Base-by-base conservation (phyloP, 169 alveolate species). In the Cryptosporidium sp. region DNA sequence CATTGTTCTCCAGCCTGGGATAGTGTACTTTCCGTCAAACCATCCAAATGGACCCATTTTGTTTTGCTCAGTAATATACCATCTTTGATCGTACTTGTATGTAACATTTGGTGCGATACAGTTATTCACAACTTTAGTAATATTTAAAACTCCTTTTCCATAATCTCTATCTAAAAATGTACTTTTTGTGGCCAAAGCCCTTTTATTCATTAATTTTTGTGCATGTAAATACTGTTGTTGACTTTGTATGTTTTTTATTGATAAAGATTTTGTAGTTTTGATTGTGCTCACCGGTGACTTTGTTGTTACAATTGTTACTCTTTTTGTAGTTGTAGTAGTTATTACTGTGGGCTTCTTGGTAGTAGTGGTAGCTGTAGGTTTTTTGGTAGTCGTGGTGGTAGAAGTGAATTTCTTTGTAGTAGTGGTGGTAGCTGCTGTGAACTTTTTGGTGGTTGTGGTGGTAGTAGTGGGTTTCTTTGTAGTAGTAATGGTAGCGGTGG, bases 1-100 rank as follows among this genome's bases (percentile, higher is more conserved):
- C 75, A 80, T 65, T 21, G 75, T 80, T 65, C 45, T 59, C 89
- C 89, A 80, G n/a, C 89, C 89, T 43, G 89, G 89, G n/a, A 80
- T 80, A 18, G 89, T 80, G 39, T 80, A 80, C 26, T 80, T 80
- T 0, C 89, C 89, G 21, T 80, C 89, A 31, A 80, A 80, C 89
- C 89, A 80, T 7, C 89, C 89, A 80, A 80, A 80, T 16, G 89
- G 89, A 41, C 89, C 89, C 68, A 80, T 43, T 23, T 80, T 80
- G 33, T 80, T 65, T 62, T 80, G 89, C 31, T 80, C 89, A 14
- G 89, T 80, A 10, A 80, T n/a, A 59, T 80, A 65, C 89, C 89
- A 80, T 5, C 50, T 65, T 37, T 35, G 37, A 26, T 80, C 75
- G 29, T 62, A 80, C 29, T 80, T 80, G n/a, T 80, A 80, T 62